These are phyloP conservation scores for Aspergillus biplanus DNA, from an alignment of 495 filamentous ascomycete genomes.

Conservation along the genomic window DNA sequence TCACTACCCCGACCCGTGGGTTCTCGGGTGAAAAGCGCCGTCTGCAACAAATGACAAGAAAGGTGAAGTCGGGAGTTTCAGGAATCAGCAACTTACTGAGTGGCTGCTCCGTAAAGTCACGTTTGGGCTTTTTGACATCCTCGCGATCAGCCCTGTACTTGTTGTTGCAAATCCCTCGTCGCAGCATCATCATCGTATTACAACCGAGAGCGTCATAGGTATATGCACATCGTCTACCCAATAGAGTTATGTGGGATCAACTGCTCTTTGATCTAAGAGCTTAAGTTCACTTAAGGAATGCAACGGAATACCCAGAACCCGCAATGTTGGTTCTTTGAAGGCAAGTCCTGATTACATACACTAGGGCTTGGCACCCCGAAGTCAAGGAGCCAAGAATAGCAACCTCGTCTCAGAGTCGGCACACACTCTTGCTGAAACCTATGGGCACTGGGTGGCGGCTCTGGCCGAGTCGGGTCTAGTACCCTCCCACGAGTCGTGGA, in stretches of 20 bases:
- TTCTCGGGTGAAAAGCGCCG: background rate
- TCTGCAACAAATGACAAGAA: slow-evolving; percentile 31
- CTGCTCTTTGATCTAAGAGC: background rate
- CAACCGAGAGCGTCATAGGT: background rate
- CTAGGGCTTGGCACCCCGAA: background rate
- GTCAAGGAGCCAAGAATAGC: background rate
- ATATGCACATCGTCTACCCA: background rate
- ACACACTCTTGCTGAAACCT: background rate
- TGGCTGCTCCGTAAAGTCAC: slow-evolving; percentile 28
- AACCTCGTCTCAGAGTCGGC: background rate
- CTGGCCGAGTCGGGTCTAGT: background rate
- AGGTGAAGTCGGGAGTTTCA: slow-evolving; percentile 42
- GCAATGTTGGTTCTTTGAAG: too few species aligned
- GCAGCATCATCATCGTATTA: background rate
- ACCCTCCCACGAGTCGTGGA: slow-evolving; percentile 1
- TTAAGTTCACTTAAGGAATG: background rate
- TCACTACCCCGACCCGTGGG: background rate
- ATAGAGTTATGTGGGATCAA: background rate
- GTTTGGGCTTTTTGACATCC: background rate
- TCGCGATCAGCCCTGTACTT: slow-evolving; percentile 39
- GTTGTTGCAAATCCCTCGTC: background rate
- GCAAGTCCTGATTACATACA: too few species aligned
- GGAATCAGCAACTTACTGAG: slow-evolving; percentile 30
- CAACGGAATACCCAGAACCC: background rate
- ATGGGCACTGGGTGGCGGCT: background rate